Base-by-base conservation (phyloP, 2,329 filamentous ascomycete species). In the Aspergillus quadricinctus region DNA sequence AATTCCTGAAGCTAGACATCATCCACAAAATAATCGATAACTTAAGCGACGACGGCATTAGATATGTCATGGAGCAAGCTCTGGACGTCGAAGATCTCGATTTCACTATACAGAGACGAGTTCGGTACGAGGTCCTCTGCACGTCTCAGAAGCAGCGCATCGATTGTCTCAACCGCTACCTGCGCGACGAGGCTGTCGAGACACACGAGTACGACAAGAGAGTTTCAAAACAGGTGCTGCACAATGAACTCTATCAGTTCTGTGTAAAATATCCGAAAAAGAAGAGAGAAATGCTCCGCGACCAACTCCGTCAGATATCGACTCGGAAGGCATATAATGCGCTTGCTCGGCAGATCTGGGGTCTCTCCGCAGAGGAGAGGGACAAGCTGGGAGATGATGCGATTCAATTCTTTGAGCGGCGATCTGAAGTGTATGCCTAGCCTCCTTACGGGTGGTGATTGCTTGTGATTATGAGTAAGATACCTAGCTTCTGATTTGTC, bases 21-120 rank as follows among this genome's bases (percentile, higher is more conserved):
- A 27, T 46, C 21, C 19, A 27, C 4, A 6, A 46, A 11, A 23
- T 46, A 17, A 46, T 46, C 21, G 19, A 25, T 21, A 27, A 27
- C 1, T 21, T 46, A 10, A 1, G 7, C 11, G 4, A 25, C 11
- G 1, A 2, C 9, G 11, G 10, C 0, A 3, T 46, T 1, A 10
- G 27, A 9, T 1, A 17, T 5, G 43, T 25, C 5, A 14, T 46
- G 19, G 19, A 23, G 5, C n/a, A 46, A 14, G 19, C 21, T 8
- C 43, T 46, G 8, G 14, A 25, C 4, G 8, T 46, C 4, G 21
- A 45, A 25, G 43, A 46, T 11, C n/a, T 43, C 8, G n/a, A 43
- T 21, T 43, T 9, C 6, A 43, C 17, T 9, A 19, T 43, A 4
- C 7, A 2, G 8, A 43, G 6, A 21, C 6, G 40, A 3, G 17